Base-by-base conservation (phyloP, 352 stramenopile species). In the Globisporangium perplexum region DNA sequence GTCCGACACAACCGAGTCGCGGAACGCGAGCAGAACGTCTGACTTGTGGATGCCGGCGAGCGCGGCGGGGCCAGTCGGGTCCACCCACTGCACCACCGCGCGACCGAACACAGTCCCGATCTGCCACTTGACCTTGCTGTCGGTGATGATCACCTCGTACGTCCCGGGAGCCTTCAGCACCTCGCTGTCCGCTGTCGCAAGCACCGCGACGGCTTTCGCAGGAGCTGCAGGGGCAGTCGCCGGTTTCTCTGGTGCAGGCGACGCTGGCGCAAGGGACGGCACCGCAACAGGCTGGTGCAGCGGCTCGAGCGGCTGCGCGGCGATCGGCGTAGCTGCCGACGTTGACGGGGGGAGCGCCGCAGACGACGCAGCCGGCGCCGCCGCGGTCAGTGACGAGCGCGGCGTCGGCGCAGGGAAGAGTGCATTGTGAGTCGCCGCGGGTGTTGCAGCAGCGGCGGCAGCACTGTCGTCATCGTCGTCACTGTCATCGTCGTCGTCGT, bases 41-140 rank as follows among this genome's bases (percentile, higher is more conserved):
- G 84, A 83, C 64, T 95, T 95, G 57, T 90, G 82, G 47, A 95
- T 79, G 3, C 83, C 81, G 26, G 76, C 82, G 45, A 73, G 66
- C 12, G 77, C 80, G 0, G 84, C 84, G 23, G 83, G 72, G 1
- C 84, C 84, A 10, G 60, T 62, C 18, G 77, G 70, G 6, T 89
- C 74, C 20, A 95, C 84, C 60, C 74, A 72, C 50, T 93, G 80
- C 20, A 95, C 84, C 15, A 95, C 84, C 1, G 80, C 78, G 18
- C 84, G 84, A 11, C 82, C 84, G 67, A 93, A 91, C 4, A 95
- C 81, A 35, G 77, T 90, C 33, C 80, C 80, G 44, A 95, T 93
- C 57, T 90, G 78, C 84, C 84, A 95, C 57, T 72, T 66, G 28
- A 93, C 83, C 39, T 88, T 77, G 42, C 65, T 73, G 47, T 83